phyloP scores from a whole-genome alignment of 2,329 filamentous ascomycete species.

The Colletotrichum navitas region DNA sequence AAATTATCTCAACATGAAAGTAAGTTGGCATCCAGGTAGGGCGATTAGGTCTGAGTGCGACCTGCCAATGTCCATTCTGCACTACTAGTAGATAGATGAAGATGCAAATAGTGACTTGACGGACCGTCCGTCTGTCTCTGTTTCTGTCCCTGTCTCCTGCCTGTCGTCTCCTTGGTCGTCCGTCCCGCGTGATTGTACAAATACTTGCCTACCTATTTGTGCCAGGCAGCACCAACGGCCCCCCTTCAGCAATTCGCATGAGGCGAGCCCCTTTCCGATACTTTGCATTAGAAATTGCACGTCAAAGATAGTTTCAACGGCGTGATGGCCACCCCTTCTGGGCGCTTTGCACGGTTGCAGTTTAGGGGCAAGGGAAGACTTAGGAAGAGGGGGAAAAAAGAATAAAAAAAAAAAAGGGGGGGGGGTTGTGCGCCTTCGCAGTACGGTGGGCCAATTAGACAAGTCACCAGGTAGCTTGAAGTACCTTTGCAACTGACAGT shows the following conservation, averaged over 20 bases:
- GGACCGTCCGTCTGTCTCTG: slow-evolving; percentile 6
- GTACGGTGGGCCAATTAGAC: slow-evolving; percentile 32
- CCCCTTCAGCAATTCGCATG: slow-evolving; percentile 23
- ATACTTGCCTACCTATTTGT: neutral
- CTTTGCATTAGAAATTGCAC: slow-evolving; percentile 31
- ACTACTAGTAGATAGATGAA: neutral
- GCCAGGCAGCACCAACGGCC: slow-evolving; percentile 15
- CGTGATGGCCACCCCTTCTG: slow-evolving; percentile 35
- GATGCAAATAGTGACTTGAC: neutral
- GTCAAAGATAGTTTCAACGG: slow-evolving; percentile 41
- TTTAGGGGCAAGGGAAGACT: slow-evolving; percentile 10
- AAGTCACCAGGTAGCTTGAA: slow-evolving; percentile 22
- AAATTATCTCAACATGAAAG: slow-evolving; percentile 20
- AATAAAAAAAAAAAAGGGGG: slow-evolving; percentile 19
- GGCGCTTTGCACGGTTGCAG: slow-evolving; percentile 33
- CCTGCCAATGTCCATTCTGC: neutral
- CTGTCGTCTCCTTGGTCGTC: neutral
- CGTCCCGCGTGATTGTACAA: neutral
- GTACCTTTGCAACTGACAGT: slow-evolving; percentile 25
- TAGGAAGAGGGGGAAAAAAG: neutral
- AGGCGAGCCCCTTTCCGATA: slow-evolving; percentile 24
- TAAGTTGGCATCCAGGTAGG: slow-evolving; percentile 9
- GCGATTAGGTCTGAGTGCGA: neutral
- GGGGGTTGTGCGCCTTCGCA: neutral
- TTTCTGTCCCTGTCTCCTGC: neutral